Evolutionary conservation across 768 basidiomycete genomes (phyloP).

Genomic region (Xerocomus brunneocitrinus): DNA sequence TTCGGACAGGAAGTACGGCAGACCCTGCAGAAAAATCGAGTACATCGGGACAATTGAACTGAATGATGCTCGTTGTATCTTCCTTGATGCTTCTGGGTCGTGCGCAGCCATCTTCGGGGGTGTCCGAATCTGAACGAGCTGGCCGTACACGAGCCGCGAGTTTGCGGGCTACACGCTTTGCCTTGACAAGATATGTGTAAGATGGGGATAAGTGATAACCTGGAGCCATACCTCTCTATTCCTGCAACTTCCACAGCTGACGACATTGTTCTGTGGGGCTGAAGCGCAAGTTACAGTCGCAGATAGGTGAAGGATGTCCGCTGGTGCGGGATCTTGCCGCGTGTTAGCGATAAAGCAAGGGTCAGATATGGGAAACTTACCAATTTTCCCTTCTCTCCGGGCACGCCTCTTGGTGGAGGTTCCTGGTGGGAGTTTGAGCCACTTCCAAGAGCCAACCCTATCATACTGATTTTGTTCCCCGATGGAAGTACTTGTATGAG

Average conservation of each 20-base stretch:
- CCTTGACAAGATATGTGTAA: slow-evolving; percentile 40
- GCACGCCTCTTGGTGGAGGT: slow-evolving; percentile 82
- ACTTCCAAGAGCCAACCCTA: slow-evolving; percentile 86
- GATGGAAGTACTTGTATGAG: slow-evolving; percentile 56
- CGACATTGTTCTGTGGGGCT: slow-evolving; percentile 68
- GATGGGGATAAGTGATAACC: slow-evolving; percentile 1
- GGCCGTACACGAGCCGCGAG: slow-evolving; percentile 80
- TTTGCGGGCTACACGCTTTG: slow-evolving; percentile 87
- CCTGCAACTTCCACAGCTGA: slow-evolving; percentile 86
- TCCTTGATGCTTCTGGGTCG: slow-evolving; percentile 43
- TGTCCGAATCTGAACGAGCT: slow-evolving; percentile 70
- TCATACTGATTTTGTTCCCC: slow-evolving; percentile 64
- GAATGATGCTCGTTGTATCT: slow-evolving; percentile 80
- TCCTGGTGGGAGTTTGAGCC: slow-evolving; percentile 74
- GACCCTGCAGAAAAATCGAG: slow-evolving; percentile 88
- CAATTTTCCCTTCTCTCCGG: slow-evolving; percentile 79
- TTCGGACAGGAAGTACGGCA: slow-evolving; percentile 84
- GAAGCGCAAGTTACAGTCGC: slow-evolving; percentile 79
- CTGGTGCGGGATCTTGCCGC: slow-evolving; percentile 54
- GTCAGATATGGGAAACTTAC: slow-evolving; percentile 35
- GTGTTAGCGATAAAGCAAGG: slow-evolving; percentile 17
- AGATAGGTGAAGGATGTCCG: slow-evolving; percentile 68
- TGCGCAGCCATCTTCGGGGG: slow-evolving; percentile 52
- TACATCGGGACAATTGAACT: slow-evolving; percentile 91
- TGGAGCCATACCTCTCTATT: slow-evolving; percentile 64